phyloP scores from a whole-genome alignment of 768 basidiomycete species.

The Omphalotus guepiniiformis region DNA sequence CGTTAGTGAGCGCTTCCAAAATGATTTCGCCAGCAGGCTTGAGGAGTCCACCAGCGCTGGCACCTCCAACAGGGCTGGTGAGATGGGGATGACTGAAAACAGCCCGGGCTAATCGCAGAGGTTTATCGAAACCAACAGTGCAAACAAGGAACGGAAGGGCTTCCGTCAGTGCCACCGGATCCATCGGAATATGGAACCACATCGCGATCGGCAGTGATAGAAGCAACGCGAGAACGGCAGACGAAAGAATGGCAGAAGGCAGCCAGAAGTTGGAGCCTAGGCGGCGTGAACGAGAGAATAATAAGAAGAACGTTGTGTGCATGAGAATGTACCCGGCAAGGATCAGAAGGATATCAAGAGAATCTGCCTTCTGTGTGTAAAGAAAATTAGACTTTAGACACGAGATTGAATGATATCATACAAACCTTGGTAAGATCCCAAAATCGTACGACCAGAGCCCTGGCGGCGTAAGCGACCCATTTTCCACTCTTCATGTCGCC shows the following conservation, averaged over 20 bases:
- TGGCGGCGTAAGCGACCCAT: constrained; percentile 87
- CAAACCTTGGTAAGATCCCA: constrained; percentile 77
- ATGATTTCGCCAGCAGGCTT: constrained; percentile 83
- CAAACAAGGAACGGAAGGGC: constrained; percentile 97
- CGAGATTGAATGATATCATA: background rate
- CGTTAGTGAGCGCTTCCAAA: constrained; percentile 73
- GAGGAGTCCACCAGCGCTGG: constrained; percentile 28
- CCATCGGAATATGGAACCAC: constrained; percentile 78
- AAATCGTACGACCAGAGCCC: constrained; percentile 74
- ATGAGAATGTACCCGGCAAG: constrained; percentile 91
- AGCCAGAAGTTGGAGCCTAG: constrained; percentile 66
- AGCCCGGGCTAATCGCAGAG: constrained; percentile 83
- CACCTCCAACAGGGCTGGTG: constrained; percentile 32
- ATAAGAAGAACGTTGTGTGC: constrained; percentile 91
- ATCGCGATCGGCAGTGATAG: constrained; percentile 74
- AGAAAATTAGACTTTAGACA: background rate
- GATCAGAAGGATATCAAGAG: constrained; percentile 92
- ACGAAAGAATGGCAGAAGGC: constrained; percentile 71
- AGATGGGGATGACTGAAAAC: constrained; percentile 83
- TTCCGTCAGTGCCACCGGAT: constrained; percentile 90
- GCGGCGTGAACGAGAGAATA: constrained; percentile 83
- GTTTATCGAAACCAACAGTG: constrained; percentile 98
- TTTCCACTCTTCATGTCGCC: constrained; percentile 75
- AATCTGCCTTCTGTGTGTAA: constrained; percentile 75
- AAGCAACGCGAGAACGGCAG: constrained; percentile 79